Evolutionary conservation across 2,329 filamentous ascomycete genomes (phyloP).

Genomic region (Massarina eburnea): DNA sequence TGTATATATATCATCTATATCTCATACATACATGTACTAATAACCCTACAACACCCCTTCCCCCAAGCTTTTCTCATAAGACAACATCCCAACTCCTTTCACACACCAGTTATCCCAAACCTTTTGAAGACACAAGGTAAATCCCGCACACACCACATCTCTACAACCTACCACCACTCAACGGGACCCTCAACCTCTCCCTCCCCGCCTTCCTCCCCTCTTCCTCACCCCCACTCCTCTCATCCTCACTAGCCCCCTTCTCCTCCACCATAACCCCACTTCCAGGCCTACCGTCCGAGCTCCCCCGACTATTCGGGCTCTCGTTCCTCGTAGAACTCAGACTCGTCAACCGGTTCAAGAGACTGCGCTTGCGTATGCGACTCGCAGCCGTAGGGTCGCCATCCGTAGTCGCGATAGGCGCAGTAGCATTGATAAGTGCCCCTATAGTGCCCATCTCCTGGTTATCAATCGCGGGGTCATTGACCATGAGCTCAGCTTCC

Average conservation of each 20-base stretch:
- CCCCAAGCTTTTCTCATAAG: no score
- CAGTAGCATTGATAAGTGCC: conserved; percentile 37
- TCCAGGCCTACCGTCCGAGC: conserved; percentile 25
- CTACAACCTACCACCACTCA: no score
- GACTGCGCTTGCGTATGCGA: conserved; percentile 20
- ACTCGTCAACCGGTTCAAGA: conserved; percentile 28
- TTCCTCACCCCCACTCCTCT: conserved; percentile 33
- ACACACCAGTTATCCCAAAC: no score
- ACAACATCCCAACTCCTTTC: no score
- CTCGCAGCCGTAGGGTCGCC: conserved; percentile 39
- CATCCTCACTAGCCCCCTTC: conserved; percentile 39
- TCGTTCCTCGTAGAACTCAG: conserved; percentile 36
- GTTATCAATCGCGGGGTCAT: neutral
- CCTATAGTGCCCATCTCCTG: conserved; percentile 26
- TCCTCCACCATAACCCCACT: conserved; percentile 48
- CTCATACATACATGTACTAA: no score
- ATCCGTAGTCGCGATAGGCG: conserved; percentile 41
- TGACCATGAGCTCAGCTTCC: neutral
- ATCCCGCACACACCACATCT: no score
- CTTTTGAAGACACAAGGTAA: no score
- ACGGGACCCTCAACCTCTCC: conserved; percentile 21
- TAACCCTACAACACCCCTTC: no score
- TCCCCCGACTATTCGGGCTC: conserved; percentile 17
- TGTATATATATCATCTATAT: no score
- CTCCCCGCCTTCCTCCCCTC: conserved; percentile 31